phyloP scores from a whole-genome alignment of 1,284 basidiomycete species.

The Phellopilus nigrolimitatus region DNA sequence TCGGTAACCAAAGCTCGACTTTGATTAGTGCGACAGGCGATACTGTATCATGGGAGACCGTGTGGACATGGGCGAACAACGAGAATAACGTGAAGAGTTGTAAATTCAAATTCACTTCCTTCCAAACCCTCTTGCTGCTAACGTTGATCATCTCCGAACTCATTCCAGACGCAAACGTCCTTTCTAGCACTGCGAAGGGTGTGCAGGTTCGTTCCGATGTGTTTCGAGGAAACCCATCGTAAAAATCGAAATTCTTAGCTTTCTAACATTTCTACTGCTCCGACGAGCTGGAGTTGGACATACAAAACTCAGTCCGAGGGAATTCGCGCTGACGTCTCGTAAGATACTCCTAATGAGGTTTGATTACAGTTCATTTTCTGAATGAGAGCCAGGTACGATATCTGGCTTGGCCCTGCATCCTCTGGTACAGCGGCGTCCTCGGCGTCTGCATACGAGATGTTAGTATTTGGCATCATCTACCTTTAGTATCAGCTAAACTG shows the following conservation, averaged over 20 bases:
- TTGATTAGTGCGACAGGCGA: conserved; percentile 38
- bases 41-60: conserved; percentile 48
- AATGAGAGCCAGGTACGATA: conserved; percentile 40
- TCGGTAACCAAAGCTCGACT: conserved; percentile 47
- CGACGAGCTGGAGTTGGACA: conserved; percentile 48
- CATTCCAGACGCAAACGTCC: conserved; percentile 39
- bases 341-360: conserved; percentile 19
- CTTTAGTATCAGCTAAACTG: background rate
- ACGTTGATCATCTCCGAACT: background rate
- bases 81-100: conserved; percentile 54
- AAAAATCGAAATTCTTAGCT: conserved; percentile 31
- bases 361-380: background rate
- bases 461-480: conserved; percentile 19
- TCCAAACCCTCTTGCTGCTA: background rate
- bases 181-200: conserved; percentile 41
- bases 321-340: conserved; percentile 53
- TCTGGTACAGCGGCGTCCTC: conserved; percentile 42
- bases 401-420: conserved; percentile 45
- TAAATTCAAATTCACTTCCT: conserved; percentile 27
- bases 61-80: conserved; percentile 50
- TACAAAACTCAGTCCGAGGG: conserved; percentile 41
- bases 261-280: conserved; percentile 37
- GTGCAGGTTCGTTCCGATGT: conserved; percentile 33
- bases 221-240: background rate
- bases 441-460: conserved; percentile 54